Evolutionary conservation across 1,139 yeast species (phyloP).

Genomic region (Groenewaldozyma sp.): DNA sequence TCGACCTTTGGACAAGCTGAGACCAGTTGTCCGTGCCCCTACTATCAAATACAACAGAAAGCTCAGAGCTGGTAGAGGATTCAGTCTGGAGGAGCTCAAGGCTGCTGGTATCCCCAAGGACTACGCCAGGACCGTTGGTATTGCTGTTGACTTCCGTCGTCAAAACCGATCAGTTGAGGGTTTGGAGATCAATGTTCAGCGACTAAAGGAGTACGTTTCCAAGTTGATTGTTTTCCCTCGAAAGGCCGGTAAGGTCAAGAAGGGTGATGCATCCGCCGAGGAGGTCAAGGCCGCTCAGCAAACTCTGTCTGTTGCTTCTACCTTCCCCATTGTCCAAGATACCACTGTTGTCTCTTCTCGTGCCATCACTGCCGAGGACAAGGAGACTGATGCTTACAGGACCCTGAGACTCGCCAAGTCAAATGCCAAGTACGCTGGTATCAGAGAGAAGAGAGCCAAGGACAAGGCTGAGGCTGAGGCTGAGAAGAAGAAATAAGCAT

Average conservation of each 20-base stretch:
- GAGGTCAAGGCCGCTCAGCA: conserved; percentile 66
- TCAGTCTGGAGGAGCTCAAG: conserved; percentile 96
- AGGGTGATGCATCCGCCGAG: conserved; percentile 48
- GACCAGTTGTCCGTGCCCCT: conserved; percentile 99
- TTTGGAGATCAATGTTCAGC: conserved; percentile 87
- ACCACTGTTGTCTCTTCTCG: conserved; percentile 69
- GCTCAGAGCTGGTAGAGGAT: conserved; percentile 99
- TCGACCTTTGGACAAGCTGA: conserved; percentile 90
- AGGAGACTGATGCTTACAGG: conserved; percentile 62
- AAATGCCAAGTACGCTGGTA: conserved; percentile 87
- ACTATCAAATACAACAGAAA: conserved; percentile 98
- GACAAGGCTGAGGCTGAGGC: conserved; percentile 99
- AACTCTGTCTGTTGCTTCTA: conserved; percentile 60
- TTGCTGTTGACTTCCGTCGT: conserved; percentile 99
- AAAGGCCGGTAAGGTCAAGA: conserved; percentile 53
- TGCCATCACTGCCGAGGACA: conserved; percentile 85
- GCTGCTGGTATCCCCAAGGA: conserved; percentile 94
- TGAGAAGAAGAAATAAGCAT: conserved; percentile 85
- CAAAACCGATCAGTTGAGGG: conserved; percentile 97
- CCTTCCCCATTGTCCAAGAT: conserved; percentile 89
- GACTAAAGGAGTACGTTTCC: conserved; percentile 93
- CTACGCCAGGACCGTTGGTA: conserved; percentile 97
- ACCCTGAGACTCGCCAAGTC: conserved; percentile 94
- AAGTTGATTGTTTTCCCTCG: conserved; percentile 95
- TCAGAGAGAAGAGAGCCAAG: conserved; percentile 94